Evolutionary conservation across 805 yeast species (phyloP), one percentile per base, ranked within the genome.

Genomic region (Grigorovia humatica): DNA sequence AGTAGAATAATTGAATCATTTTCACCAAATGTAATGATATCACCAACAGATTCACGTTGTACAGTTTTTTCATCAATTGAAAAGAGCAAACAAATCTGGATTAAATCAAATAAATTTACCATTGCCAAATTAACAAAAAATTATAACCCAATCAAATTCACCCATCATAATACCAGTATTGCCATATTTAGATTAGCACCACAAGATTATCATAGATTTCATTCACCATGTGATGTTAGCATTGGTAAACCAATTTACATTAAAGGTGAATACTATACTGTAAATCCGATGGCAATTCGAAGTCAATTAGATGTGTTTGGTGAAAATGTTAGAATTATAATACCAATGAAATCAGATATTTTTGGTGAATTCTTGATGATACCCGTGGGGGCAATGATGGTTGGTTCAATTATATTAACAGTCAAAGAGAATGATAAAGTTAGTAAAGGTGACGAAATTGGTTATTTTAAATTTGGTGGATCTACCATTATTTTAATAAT

Each of bases 361-460:
- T 90, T 88, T 65, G 97, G 97, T 0, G 74, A 78, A 0, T 85
- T 91, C 18, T 71, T 85, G 55, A 75, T 87, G 69, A 79, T 88
- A 20, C 81, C 93, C 6, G 88, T 91, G 4, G 99, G 99, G 40
- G 99, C 99, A 0, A 91, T 93, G 98, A 89, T 91, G 97, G 99
- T 91, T 2, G 98, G 98, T 0, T 84, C 96, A 1, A 89, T 84
- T 1, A 77, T 88, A 0, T 66, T 91, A 30, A 82, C 91, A 0
- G 83, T 81, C 15, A 64, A 76, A 49, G 78, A 75, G 46, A 88
- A 88, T 2, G 80, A 80, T 45, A 42, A 50, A 0, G 74, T 91
- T 3, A 59, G 68, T 9, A 74, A 90, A 46, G 86, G 93, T 4
- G 90, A 86, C 44, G 98, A 91, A 60, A 68, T 91, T 29, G 99